Percentiles rank a stretch among this genome's conserved stretches.
phyloP scores from a whole-genome alignment of 495 filamentous ascomycete genomes.

The Aspergillus indologenus region DNA sequence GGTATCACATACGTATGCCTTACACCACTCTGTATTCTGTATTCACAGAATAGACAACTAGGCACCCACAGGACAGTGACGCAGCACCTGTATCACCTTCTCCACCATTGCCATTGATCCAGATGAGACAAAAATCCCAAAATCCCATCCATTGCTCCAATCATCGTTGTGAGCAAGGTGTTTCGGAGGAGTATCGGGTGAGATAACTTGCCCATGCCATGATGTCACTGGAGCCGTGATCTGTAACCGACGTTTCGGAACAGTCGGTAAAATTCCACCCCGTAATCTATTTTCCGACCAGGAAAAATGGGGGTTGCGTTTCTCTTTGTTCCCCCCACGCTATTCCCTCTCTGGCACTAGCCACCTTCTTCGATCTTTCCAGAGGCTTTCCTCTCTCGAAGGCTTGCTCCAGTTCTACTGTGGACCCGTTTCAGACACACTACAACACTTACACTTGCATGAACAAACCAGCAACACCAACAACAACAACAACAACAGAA shows the following conservation, averaged over 20 bases:
- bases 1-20: conserved; percentile 1
- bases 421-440: no score
- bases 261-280: neutral
- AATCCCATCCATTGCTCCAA: no score
- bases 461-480: neutral
- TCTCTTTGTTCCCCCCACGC: conserved; percentile 13
- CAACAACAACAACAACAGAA: neutral
- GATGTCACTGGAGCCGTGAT: conserved; percentile 10
- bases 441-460: neutral
- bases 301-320: neutral
- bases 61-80: no score
- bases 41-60: neutral
- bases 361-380: neutral
- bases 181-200: neutral
- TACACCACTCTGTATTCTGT: neutral
- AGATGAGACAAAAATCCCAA: no score
- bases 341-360: neutral
- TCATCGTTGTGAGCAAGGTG: neutral
- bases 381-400: neutral
- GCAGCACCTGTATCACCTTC: no score
- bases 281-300: conserved; percentile 1
- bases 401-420: neutral
- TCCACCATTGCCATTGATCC: no score
- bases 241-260: conserved; percentile 8
- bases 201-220: conserved; percentile 4